phyloP scores from a whole-genome alignment of 176 grass and related monocot species.

The Rhipidocladum racemiflorum region DNA sequence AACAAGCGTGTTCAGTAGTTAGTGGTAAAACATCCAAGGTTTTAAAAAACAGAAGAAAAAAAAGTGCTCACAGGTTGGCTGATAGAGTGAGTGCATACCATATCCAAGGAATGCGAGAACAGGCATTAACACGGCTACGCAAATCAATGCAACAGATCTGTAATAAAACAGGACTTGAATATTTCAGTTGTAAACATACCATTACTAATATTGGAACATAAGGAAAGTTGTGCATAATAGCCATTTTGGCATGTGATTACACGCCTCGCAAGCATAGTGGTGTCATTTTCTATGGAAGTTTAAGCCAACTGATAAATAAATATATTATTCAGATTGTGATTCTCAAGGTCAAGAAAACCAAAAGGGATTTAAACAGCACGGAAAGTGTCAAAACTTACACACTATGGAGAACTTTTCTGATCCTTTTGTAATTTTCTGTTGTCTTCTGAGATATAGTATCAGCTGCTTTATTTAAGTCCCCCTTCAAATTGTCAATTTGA shows the following conservation, averaged over 20 bases:
- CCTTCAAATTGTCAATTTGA: constrained; percentile 78
- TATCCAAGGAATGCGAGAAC: constrained; percentile 76
- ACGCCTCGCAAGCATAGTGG: neutral
- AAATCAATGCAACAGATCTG: constrained; percentile 57
- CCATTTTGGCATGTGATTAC: neutral
- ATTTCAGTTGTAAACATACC: constrained; percentile 2
- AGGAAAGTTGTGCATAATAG: neutral
- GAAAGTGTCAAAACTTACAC: constrained; percentile 46
- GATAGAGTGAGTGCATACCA: constrained; percentile 47
- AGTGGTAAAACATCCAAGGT: neutral
- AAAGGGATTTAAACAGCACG: constrained; percentile 10
- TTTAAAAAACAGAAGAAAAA: neutral
- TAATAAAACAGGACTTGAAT: constrained; percentile 27
- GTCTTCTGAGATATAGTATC: constrained; percentile 70
- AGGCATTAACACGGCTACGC: constrained; percentile 69
- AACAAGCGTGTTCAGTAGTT: neutral
- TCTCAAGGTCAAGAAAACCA: neutral
- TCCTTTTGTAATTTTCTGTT: constrained; percentile 68
- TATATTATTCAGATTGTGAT: neutral
- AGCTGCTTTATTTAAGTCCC: constrained; percentile 66
- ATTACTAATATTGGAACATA: neutral
- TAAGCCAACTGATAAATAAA: neutral
- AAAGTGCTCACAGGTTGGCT: neutral
- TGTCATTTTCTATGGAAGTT: constrained; percentile 4
- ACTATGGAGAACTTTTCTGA: constrained; percentile 58